These are phyloP conservation scores for Boletus eberwhitei DNA, from an alignment of 768 basidiomycete genomes.

Conservation along the genomic window DNA sequence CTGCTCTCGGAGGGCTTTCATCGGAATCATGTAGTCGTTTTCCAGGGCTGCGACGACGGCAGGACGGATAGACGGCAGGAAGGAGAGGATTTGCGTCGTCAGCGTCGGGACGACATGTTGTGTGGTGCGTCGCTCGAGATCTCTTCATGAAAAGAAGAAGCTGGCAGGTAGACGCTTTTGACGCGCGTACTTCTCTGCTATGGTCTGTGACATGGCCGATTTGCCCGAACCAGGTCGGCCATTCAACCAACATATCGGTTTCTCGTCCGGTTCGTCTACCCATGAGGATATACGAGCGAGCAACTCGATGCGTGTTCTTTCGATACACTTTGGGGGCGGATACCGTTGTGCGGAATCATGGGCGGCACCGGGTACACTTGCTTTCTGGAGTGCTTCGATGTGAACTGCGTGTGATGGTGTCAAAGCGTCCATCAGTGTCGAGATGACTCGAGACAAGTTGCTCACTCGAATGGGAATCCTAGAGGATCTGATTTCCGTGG, in stretches of 20 bases:
- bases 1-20: constrained; percentile 29
- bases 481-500: no score
- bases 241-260: constrained; percentile 24
- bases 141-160: constrained; percentile 36
- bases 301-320: constrained; percentile 21
- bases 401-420: not conserved
- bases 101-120: constrained; percentile 30
- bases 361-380: constrained; percentile 17
- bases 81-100: constrained; percentile 28
- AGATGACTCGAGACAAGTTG: no score
- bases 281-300: constrained; percentile 14
- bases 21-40: constrained; percentile 22
- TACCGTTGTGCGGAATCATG: constrained; percentile 19
- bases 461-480: constrained; percentile 10
- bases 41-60: constrained; percentile 25
- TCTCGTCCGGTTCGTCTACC: constrained; percentile 3
- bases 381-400: constrained; percentile 12
- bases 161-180: constrained; percentile 28
- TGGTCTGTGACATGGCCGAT: constrained; percentile 30
- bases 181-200: constrained; percentile 25
- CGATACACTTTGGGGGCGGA: constrained; percentile 21
- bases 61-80: constrained; percentile 20
- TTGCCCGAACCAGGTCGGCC: constrained; percentile 26
- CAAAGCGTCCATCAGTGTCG: no score
- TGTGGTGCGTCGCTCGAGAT: constrained; percentile 21